Evolutionary conservation across 2,329 filamentous ascomycete genomes (phyloP).

Genomic region (Stenocarpella maydis): DNA sequence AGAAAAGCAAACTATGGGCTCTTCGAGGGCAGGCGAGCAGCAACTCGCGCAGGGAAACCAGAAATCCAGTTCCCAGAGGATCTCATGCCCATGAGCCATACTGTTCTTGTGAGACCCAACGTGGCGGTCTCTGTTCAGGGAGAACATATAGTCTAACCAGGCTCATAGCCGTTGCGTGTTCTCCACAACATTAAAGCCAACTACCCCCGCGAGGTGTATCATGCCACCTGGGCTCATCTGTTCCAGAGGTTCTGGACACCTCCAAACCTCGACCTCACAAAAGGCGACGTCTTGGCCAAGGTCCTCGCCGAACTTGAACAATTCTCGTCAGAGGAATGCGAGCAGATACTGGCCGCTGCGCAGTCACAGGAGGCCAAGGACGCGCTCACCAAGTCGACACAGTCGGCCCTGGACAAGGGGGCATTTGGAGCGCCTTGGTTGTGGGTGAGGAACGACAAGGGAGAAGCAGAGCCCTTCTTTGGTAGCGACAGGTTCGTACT

Average conservation of each 20-base stretch:
- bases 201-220: conserved; percentile 58
- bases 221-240: conserved; percentile 61
- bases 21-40: conserved; percentile 51
- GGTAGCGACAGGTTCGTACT: conserved; percentile 71
- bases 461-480: conserved; percentile 74
- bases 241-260: conserved; percentile 70
- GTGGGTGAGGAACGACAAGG: conserved; percentile 67
- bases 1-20: conserved; percentile 69
- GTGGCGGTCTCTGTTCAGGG: background rate
- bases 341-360: conserved; percentile 62
- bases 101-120: conserved; percentile 47
- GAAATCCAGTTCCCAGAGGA: conserved; percentile 50
- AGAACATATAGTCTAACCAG: background rate
- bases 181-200: conserved; percentile 72
- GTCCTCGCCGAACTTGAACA: conserved; percentile 47
- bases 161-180: conserved; percentile 63
- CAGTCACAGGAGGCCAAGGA: conserved; percentile 53
- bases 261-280: conserved; percentile 65
- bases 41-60: conserved; percentile 48
- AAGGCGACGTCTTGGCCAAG: conserved; percentile 60
- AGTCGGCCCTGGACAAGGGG: conserved; percentile 67
- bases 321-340: conserved; percentile 62
- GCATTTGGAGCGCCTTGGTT: conserved; percentile 84
- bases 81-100: conserved; percentile 54
- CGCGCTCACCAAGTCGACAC: conserved; percentile 62